phyloP scores from a whole-genome alignment of 1,139 yeast genomes.

The Williopsis jadinii region DNA sequence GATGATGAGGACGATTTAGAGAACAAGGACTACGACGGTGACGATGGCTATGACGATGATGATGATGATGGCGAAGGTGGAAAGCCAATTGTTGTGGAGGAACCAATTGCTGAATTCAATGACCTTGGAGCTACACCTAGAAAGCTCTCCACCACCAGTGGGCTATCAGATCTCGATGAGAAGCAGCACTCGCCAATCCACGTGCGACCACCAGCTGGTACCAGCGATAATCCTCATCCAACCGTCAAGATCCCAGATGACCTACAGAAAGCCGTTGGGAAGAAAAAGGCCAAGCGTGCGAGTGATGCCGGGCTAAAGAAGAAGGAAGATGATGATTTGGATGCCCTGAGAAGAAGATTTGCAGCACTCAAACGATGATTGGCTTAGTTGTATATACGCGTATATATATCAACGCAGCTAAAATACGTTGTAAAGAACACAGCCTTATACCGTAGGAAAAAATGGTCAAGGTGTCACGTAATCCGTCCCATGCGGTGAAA shows the following conservation, averaged over 20 bases:
- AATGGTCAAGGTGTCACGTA: neutral
- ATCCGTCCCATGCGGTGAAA: neutral
- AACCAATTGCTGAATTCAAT: slow-evolving; percentile 12
- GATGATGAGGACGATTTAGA: slow-evolving; percentile 27
- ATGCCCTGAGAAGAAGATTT: slow-evolving; percentile 46
- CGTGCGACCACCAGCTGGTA: slow-evolving; percentile 38
- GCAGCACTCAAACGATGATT: slow-evolving; percentile 39
- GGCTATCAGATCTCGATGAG: slow-evolving; percentile 22
- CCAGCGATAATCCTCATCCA: slow-evolving; percentile 39
- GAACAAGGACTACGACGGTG: slow-evolving; percentile 25
- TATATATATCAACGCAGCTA: too few relatives aligned
- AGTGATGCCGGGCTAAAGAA: slow-evolving; percentile 20
- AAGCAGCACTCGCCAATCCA: slow-evolving; percentile 34
- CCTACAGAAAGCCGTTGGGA: slow-evolving; percentile 23
- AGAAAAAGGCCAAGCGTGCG: slow-evolving; percentile 19
- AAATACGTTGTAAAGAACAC: too few relatives aligned
- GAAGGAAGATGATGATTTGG: slow-evolving; percentile 29
- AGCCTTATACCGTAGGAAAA: too few relatives aligned
- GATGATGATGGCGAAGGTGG: slow-evolving; percentile 25
- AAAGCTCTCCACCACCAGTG: slow-evolving; percentile 23
- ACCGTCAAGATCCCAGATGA: slow-evolving; percentile 36
- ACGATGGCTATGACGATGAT: slow-evolving; percentile 18
- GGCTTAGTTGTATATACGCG: too few relatives aligned
- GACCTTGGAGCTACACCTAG: slow-evolving; percentile 18
- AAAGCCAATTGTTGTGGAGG: slow-evolving; percentile 18